Conservation (phyloP, 2,329 filamentous ascomycete species). For the Ceratocystis colombiana region DNA sequence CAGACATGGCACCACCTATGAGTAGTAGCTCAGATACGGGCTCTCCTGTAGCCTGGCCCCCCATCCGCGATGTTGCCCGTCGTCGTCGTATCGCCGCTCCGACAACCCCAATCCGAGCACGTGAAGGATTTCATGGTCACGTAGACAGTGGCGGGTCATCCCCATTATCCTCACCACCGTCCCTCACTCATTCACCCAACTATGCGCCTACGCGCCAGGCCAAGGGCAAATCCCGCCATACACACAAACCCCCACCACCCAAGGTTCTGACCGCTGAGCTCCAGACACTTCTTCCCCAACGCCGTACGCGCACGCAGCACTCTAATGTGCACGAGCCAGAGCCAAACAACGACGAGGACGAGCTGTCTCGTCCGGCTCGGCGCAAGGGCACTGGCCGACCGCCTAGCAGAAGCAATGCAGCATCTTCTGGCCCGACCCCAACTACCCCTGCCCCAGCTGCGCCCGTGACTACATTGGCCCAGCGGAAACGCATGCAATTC, state of each 20-base stretch:
- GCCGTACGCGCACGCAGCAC: constrained; percentile 36
- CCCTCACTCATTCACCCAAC: constrained; percentile 57
- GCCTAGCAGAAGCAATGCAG: constrained; percentile 31
- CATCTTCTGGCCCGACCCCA: constrained; percentile 24
- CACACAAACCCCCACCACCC: constrained; percentile 35
- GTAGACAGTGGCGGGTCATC: constrained; percentile 35
- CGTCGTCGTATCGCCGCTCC: constrained; percentile 36
- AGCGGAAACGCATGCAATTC: constrained; percentile 27
- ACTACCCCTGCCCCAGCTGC: constrained; percentile 29
- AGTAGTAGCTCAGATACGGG: constrained; percentile 40
- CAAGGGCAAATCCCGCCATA: constrained; percentile 31
- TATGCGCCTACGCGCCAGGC: constrained; percentile 32
- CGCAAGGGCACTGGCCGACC: constrained; percentile 32
- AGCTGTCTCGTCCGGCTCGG: constrained; percentile 37
- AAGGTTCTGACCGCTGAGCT: constrained; percentile 47
- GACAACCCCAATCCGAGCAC: constrained; percentile 33
- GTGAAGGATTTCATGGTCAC: background rate
- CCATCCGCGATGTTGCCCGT: constrained; percentile 43
- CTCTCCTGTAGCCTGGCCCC: constrained; percentile 41
- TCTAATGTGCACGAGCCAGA: constrained; percentile 31
- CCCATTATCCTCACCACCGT: constrained; percentile 53
- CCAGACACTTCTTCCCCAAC: constrained; percentile 44
- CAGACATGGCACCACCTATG: constrained; percentile 45
- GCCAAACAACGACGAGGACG: constrained; percentile 46
- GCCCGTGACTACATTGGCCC: constrained; percentile 25